Evolutionary conservation across 2,329 filamentous ascomycete species (phyloP).

Genomic region (Diatrype stigma): DNA sequence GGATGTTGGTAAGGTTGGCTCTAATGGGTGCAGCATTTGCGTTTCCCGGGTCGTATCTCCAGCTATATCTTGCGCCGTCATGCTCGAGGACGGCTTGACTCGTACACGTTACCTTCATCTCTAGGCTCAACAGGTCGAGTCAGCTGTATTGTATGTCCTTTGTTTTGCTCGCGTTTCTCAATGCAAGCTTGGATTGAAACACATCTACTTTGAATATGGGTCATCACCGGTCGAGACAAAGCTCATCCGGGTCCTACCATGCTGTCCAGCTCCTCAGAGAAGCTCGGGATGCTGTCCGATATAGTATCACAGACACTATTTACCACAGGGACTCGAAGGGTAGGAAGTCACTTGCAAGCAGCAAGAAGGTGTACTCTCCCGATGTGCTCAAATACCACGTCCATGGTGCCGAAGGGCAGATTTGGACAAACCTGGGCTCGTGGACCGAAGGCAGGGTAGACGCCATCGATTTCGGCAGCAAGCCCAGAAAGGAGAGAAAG

Average conservation of each 20-base stretch:
- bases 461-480: slow-evolving; percentile 3
- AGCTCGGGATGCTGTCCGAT: neutral
- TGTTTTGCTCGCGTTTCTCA: too few species aligned
- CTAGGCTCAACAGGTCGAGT: too few species aligned
- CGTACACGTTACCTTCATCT: too few species aligned
- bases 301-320: neutral
- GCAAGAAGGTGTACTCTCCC: neutral
- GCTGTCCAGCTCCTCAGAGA: neutral
- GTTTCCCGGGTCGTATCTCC: neutral
- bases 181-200: neutral
- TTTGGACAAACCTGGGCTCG: neutral
- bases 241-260: neutral
- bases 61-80: neutral
- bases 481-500: neutral
- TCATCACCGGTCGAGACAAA: neutral
- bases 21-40: neutral
- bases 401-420: neutral
- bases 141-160: too few species aligned
- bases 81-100: too few species aligned
- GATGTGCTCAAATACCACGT: neutral
- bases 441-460: slow-evolving; percentile 1
- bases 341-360: neutral
- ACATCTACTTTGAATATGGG: neutral
- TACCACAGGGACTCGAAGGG: neutral
- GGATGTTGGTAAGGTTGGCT: neutral